Base-by-base conservation (phyloP, 257 asterid species). In the Anisodus acutangulus region DNA sequence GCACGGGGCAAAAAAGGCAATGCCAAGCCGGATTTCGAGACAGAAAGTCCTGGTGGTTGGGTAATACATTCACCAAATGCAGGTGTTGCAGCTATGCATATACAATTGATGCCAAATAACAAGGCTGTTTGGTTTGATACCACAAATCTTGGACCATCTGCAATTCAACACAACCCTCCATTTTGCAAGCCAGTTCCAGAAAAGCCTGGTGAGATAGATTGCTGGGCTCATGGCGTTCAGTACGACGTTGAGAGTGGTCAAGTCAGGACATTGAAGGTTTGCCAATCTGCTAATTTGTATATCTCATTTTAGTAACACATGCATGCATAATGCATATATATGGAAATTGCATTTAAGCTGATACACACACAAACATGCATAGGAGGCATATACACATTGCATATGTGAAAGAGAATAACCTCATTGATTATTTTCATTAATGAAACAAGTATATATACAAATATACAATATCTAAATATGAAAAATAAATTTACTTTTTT, bases 11-110 rank as follows among this genome's bases (percentile, higher is more conserved):
- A 6, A 16, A 7, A 15, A 0, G 9, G 10, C 43, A 26, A 53
- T 26, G 8, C 15, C 0, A 83, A 81, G 8, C 83, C 85, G 1
- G 82, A 87, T 59, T 83, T 87, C 5, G 67, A 53, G 15, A 86
- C 88, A 2, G 57, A 55, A 0, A 85, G 49, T 64, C 54, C 5
- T 0, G 98, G 98, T 2, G 15, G 79, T 0, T 96, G 98, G 98
- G 78, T 35, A 85, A 11, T 96, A 3, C 89, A 91, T 68, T 85
- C 85, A 9, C 55, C 80, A 59, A 91, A 93, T 87, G 86, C 93
- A 0, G 98, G 98, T 0, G 98, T 97, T 64, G 59, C 97, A 0
- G 97, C 97, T 62, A 97, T 97, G 98, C 98, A 97, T 62, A 63
- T 93, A 67, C 98, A 97, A 13, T 82, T 97, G 85, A 87, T 95